Percentiles rank a stretch among this genome's conserved stretches.
phyloP scores from a whole-genome alignment of 2,329 filamentous ascomycete genomes.

The Cytospora paraplurivora region DNA sequence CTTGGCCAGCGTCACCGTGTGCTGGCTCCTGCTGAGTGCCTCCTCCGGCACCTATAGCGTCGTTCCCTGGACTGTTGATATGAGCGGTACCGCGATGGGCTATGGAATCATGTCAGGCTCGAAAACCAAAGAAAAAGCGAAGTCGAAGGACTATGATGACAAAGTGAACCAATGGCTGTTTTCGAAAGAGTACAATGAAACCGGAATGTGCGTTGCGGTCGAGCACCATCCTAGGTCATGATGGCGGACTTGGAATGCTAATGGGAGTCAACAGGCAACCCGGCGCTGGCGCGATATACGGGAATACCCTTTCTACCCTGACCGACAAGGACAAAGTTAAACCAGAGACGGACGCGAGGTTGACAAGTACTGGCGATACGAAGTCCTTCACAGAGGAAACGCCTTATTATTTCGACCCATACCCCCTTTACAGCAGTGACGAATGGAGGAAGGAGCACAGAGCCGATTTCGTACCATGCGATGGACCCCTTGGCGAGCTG shows the following conservation, averaged over 20 bases:
- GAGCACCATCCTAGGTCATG: not conserved
- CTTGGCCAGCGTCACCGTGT: constrained; percentile 45
- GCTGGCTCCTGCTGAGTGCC: constrained; percentile 46
- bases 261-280: constrained; percentile 40
- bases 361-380: constrained; percentile 33
- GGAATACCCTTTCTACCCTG: constrained; percentile 55
- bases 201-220: constrained; percentile 39
- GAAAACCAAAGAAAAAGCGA: constrained; percentile 17
- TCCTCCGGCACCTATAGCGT: constrained; percentile 39
- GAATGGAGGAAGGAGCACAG: constrained; percentile 59
- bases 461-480: constrained; percentile 64
- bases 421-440: constrained; percentile 68
- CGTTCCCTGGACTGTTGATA: constrained; percentile 37
- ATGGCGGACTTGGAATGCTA: constrained; percentile 33
- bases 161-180: constrained; percentile 33
- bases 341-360: constrained; percentile 36
- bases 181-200: constrained; percentile 45
- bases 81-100: constrained; percentile 25
- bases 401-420: constrained; percentile 67
- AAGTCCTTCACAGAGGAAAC: constrained; percentile 47
- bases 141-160: constrained; percentile 28
- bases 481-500: constrained; percentile 62
- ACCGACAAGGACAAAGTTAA: constrained; percentile 41
- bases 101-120: constrained; percentile 19
- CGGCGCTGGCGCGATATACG: constrained; percentile 57